These are phyloP conservation scores for Alternaria metachromatica DNA, from an alignment of 2,329 filamentous ascomycete genomes.

Conservation along the genomic window DNA sequence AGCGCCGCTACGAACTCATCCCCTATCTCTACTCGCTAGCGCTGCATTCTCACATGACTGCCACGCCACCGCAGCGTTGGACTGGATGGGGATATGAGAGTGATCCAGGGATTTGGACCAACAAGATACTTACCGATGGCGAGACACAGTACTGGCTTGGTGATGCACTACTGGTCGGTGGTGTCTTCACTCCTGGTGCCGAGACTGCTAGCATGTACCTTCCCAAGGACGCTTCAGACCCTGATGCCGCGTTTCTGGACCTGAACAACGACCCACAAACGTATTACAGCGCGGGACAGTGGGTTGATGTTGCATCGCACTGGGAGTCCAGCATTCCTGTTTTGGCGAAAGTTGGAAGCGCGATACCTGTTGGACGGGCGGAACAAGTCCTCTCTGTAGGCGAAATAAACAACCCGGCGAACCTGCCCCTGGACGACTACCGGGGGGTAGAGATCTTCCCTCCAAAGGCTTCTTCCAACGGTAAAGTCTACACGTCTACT, in stretches of 20 bases:
- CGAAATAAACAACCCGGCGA: constrained; percentile 55
- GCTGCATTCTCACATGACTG: constrained; percentile 66
- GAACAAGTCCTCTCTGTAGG: constrained; percentile 60
- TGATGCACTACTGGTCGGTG: constrained; percentile 68
- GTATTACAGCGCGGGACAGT: constrained; percentile 62
- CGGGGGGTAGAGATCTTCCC: constrained; percentile 66
- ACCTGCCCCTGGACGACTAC: constrained; percentile 60
- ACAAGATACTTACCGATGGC: constrained; percentile 63
- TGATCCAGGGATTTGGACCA: constrained; percentile 70
- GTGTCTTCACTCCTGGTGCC: constrained; percentile 68
- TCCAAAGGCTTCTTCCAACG: constrained; percentile 50
- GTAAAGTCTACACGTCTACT: constrained; percentile 47
- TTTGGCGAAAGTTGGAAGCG: constrained; percentile 62
- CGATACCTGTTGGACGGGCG: constrained; percentile 60
- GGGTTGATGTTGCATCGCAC: constrained; percentile 58
- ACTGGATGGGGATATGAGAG: constrained; percentile 74
- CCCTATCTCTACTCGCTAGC: constrained; percentile 74
- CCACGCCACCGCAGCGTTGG: constrained; percentile 72
- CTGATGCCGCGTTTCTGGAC: constrained; percentile 66
- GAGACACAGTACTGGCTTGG: constrained; percentile 79
- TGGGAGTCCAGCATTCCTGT: constrained; percentile 64
- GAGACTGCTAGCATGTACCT: constrained; percentile 66
- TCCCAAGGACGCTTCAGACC: constrained; percentile 53
- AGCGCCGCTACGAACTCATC: constrained; percentile 73
- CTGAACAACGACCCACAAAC: constrained; percentile 68